phyloP scores from a whole-genome alignment of 2,329 filamentous ascomycete genomes.

The Truncatella angustata region DNA sequence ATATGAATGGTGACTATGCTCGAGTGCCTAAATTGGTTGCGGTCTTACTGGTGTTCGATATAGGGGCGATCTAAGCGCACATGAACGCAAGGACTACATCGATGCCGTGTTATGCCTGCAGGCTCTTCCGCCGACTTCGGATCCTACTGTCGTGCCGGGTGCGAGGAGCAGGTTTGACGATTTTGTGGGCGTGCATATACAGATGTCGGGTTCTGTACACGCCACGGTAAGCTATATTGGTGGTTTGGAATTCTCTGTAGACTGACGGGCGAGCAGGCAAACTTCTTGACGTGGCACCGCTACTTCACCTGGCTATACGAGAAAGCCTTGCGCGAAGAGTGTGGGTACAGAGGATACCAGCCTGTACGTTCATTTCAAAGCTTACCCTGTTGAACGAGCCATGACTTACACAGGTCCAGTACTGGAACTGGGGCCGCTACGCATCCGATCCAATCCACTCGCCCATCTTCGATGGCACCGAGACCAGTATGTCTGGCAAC shows the following conservation, averaged over 20 bases:
- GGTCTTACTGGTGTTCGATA: not conserved
- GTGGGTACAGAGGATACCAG: conserved; percentile 20
- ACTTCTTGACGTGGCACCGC: conserved; percentile 22
- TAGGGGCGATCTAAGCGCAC: conserved; percentile 15
- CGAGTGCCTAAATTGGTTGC: no score
- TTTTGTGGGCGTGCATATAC: conserved; percentile 26
- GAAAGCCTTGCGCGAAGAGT: conserved; percentile 20
- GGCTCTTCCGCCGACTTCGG: conserved; percentile 14
- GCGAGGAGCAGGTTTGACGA: conserved; percentile 24
- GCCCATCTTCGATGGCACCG: conserved; percentile 47
- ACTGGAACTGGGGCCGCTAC: conserved; percentile 40
- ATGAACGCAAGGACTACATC: conserved; percentile 17
- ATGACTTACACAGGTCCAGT: conserved; percentile 15
- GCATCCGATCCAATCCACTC: conserved; percentile 36
- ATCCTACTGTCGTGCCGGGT: conserved; percentile 17
- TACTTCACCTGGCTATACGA: conserved; percentile 21
- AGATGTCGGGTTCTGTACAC: conserved; percentile 19
- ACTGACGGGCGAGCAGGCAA: not conserved
- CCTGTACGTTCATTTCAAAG: conserved; percentile 9
- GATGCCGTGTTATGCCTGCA: conserved; percentile 21
- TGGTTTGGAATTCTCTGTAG: no score
- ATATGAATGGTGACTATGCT: conserved; percentile 6
- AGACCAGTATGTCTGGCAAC: conserved; percentile 40
- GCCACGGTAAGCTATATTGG: conserved; percentile 12
- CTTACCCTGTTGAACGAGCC: not conserved